Conservation (phyloP, 2,329 filamentous ascomycete species). For the Diaporthe caulivora region DNA sequence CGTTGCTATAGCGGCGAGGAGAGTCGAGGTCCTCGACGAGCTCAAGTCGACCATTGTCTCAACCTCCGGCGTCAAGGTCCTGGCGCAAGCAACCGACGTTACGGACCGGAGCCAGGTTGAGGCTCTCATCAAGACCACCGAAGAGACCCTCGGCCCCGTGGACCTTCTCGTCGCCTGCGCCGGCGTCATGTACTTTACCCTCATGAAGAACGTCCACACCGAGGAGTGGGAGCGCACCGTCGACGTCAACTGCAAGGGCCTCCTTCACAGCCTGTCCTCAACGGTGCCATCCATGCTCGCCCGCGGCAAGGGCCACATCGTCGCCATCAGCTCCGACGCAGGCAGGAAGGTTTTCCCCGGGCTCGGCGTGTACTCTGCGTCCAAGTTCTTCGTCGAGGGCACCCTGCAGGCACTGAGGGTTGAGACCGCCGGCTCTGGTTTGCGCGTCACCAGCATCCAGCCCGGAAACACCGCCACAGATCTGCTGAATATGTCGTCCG, state of each 20-base stretch:
- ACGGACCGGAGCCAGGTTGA: conserved; percentile 76
- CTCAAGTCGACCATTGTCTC: conserved; percentile 63
- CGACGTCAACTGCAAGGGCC: conserved; percentile 88
- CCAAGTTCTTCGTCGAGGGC: conserved; percentile 88
- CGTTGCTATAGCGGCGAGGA: conserved; percentile 79
- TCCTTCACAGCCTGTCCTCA: conserved; percentile 78
- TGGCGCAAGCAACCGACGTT: conserved; percentile 79
- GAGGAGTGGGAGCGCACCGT: conserved; percentile 87
- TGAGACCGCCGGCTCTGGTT: conserved; percentile 79
- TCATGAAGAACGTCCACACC: conserved; percentile 82
- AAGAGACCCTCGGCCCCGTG: conserved; percentile 74
- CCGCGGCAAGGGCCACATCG: conserved; percentile 78
- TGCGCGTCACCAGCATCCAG: conserved; percentile 81
- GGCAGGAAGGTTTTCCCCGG: conserved; percentile 87
- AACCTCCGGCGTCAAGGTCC: conserved; percentile 69
- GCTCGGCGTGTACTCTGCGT: conserved; percentile 84
- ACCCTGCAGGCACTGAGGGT: conserved; percentile 80
- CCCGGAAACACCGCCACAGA: conserved; percentile 83
- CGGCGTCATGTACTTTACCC: conserved; percentile 89
- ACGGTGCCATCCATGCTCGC: conserved; percentile 79
- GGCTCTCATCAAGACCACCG: conserved; percentile 70
- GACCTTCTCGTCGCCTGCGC: conserved; percentile 86
- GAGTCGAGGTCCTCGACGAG: conserved; percentile 75
- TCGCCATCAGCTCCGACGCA: conserved; percentile 86
- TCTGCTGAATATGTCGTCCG: conserved; percentile 79